Base-by-base conservation (phyloP, 129 eudicot species). In the Pseudognaphalium luteoalbum region DNA sequence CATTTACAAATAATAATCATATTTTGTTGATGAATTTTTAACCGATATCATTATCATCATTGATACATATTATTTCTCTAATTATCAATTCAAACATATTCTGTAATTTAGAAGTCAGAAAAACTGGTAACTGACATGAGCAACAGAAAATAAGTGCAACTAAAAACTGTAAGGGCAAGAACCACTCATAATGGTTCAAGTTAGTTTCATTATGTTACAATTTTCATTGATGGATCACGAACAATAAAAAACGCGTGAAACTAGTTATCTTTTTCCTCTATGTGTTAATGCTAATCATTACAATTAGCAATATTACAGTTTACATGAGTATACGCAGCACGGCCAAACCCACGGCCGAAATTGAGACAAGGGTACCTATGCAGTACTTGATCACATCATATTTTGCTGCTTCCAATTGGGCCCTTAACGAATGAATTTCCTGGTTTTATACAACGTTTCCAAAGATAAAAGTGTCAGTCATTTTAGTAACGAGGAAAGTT, bases 341-440 rank as follows among this genome's bases (percentile, higher is more conserved):
- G 6, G 98, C 98, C 80, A 94, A 79, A 74, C 98, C 97, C 72
- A 94, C 96, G 35, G 98, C 97, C 54, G 97, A 91, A 51, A 91
- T 86, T 15, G 98, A 91, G 34, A 87, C 96, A 10, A 94, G 93
- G 71, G 97, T 91, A 86, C 98, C 98, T 57, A 91, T 89, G 91
- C 98, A 94, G 77, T 94, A 94, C 85, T 94, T 94, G 62, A 94
- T 89, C 80, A 94, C 96, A 20, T 94, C 98, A 39, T 88, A 91
- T 80, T 94, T 94, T 47, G 96, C 96, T 41, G 98, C 93, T 84
- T 94, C 97, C 80, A 94, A 68, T 71, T 91, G 97, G 68, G 98
- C 97, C 75, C 91, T 80, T 74, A 91, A 65, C 64, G 87, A 86
- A 75, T 94, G 97, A 80, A 94, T 94, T 86, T 94, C 98, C 98